Evolutionary conservation across 2,329 filamentous ascomycete species (phyloP), one percentile per base, ranked within the genome.

Genomic region (Diplodia corticola): DNA sequence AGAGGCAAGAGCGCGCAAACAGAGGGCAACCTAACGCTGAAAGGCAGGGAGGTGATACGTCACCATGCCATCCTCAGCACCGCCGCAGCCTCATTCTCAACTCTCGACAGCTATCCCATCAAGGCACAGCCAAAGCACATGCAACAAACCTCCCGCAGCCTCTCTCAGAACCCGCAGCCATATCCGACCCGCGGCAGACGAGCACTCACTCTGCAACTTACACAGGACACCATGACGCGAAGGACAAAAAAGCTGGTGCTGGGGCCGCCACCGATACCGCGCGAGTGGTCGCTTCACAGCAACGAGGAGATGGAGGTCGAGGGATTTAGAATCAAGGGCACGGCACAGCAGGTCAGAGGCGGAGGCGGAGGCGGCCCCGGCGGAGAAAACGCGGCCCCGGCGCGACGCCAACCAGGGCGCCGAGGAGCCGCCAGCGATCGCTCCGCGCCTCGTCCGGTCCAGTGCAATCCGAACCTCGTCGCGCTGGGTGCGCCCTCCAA

Each of bases 391-490:
- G 57, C 24, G 57, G 40, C 40, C 12, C 57, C 40, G 55, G 26
- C 50, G 13, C 26, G 12, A 49, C 20, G 48, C 17, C 37, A 44
- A 9, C n/a, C 13, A n/a, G 13, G 53, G 17, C 12, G 17, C 51
- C 7, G 20, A 48, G 24, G 15, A 44, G 35, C 35, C 22, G 35
- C 26, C 55, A 30, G 20, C 35, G 57, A 49, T 17, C 57, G 44
- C 57, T 15, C 40, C n/a, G 44, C 57, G 57, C 44, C 57, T 28
- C 57, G 40, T 61, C 57, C 60, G 17, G 59, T 1, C 24, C 28
- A n/a, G 49, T 30, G n/a, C 33, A 63, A 63, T 53, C 60, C 60
- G 46, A 63, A 63, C 60, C 60, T 63, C 60, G 37, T 63, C 49
- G 60, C 60, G 6, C 46, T 63, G 49, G 60, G 60, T 46, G 13